Evolutionary conservation across 345 rosid species (phyloP).

Genomic region (Salix udensis): DNA sequence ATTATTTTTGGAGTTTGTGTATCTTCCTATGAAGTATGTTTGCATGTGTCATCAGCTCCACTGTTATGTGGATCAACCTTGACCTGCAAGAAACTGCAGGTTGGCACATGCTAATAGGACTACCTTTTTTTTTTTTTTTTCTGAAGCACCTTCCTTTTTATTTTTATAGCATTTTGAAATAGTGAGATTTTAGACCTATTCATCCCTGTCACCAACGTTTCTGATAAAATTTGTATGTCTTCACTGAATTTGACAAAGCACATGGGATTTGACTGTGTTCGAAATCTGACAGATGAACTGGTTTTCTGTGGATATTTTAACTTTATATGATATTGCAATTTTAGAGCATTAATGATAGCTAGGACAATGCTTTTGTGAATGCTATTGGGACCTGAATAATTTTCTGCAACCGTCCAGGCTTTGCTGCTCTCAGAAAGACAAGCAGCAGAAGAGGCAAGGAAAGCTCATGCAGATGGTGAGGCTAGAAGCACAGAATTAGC

Average conservation of each 20-base stretch:
- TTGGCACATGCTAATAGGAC: too few species aligned
- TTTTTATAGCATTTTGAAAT: too few species aligned
- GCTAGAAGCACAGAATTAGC: slow-evolving; percentile 63
- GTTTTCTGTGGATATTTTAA: background rate
- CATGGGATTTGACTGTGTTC: background rate
- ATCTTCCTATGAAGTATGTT: background rate
- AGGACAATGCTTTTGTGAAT: background rate
- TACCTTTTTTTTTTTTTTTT: too few species aligned
- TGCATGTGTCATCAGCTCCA: background rate
- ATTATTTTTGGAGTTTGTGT: background rate
- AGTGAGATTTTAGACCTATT: background rate
- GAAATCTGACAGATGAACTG: background rate
- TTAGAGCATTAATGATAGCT: background rate
- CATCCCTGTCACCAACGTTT: background rate
- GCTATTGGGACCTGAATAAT: slow-evolving; percentile 10
- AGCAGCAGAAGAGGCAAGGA: slow-evolving; percentile 59
- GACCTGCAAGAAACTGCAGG: too few species aligned
- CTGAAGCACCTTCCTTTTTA: too few species aligned
- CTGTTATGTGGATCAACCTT: background rate
- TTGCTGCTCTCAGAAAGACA: slow-evolving; percentile 60
- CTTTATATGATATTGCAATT: background rate
- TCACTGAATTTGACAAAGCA: background rate
- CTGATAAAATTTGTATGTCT: too few species aligned
- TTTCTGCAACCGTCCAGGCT: slow-evolving; percentile 42
- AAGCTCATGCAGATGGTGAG: slow-evolving; percentile 56